These are phyloP conservation scores for Boletus albobrunnescens DNA, from an alignment of 1,284 basidiomycete genomes.

Conservation along the genomic window DNA sequence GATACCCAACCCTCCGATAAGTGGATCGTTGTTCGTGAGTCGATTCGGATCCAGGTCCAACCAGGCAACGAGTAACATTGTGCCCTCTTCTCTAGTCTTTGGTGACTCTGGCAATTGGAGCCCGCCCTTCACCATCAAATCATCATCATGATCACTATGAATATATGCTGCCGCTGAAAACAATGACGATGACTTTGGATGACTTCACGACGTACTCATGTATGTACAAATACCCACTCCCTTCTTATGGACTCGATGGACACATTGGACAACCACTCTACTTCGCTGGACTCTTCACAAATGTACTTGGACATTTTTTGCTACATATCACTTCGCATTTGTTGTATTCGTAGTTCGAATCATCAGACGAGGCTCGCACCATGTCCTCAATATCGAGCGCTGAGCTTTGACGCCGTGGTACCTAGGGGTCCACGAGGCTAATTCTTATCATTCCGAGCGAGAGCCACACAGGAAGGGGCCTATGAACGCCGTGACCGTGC, in stretches of 20 bases:
- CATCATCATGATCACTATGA: constrained; percentile 18
- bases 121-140: constrained; percentile 35
- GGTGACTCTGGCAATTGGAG: constrained; percentile 51
- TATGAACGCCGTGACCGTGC: constrained; percentile 71
- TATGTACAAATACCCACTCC: not conserved
- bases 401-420: too few species aligned
- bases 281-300: constrained; percentile 1
- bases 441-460: constrained; percentile 51
- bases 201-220: constrained; percentile 18
- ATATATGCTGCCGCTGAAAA: not conserved
- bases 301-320: constrained; percentile 8
- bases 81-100: constrained; percentile 36
- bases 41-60: not conserved
- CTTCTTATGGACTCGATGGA: constrained; percentile 16
- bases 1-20: constrained; percentile 30
- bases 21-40: constrained; percentile 44
- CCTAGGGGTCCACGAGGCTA: not conserved
- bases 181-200: constrained; percentile 3
- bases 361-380: not conserved
- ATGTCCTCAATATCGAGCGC: not conserved
- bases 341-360: not conserved
- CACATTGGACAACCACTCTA: constrained; percentile 9
- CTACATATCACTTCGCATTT: not conserved
- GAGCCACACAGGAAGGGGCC: constrained; percentile 72
- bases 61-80: not conserved